Evolutionary conservation across 495 filamentous ascomycete genomes (phyloP).

Genomic region (Aspergillus funiculosus): DNA sequence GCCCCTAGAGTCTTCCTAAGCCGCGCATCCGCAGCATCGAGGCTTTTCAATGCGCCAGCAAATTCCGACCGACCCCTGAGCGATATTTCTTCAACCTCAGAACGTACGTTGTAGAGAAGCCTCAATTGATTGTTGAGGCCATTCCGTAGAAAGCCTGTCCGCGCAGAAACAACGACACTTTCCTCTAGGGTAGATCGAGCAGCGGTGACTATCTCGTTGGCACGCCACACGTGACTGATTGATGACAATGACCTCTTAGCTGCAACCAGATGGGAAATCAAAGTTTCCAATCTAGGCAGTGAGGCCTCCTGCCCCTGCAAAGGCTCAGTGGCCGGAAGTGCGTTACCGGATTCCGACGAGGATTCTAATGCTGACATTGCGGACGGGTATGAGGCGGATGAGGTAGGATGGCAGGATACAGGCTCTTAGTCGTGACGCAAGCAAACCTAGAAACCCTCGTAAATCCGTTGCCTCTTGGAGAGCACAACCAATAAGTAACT

Average conservation of each 20-base stretch:
- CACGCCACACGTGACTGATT: constrained; percentile 75
- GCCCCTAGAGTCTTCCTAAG: constrained; percentile 65
- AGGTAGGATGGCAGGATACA: background rate
- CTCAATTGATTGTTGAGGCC: constrained; percentile 68
- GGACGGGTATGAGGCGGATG: background rate
- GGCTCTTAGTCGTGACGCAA: constrained; percentile 1
- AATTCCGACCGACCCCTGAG: constrained; percentile 52
- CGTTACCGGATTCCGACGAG: constrained; percentile 22
- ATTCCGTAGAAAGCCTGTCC: constrained; percentile 67
- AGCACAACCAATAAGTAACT: background rate
- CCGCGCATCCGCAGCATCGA: constrained; percentile 69
- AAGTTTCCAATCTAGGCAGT: constrained; percentile 54
- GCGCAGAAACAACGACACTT: constrained; percentile 68
- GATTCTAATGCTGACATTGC: constrained; percentile 35
- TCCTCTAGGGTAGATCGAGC: constrained; percentile 74
- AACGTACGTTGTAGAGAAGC: constrained; percentile 61
- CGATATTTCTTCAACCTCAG: constrained; percentile 52
- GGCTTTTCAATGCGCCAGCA: constrained; percentile 54
- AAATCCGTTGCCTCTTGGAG: background rate
- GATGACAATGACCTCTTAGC: constrained; percentile 90
- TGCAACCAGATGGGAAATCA: constrained; percentile 75
- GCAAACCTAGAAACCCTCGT: background rate
- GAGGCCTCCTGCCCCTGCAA: constrained; percentile 17
- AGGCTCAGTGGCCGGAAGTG: constrained; percentile 10
- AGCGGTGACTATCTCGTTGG: constrained; percentile 76